Evolutionary conservation across 495 filamentous ascomycete genomes (phyloP), one percentile per base, ranked within the genome.

Genomic region (Cetradonia linearis): DNA sequence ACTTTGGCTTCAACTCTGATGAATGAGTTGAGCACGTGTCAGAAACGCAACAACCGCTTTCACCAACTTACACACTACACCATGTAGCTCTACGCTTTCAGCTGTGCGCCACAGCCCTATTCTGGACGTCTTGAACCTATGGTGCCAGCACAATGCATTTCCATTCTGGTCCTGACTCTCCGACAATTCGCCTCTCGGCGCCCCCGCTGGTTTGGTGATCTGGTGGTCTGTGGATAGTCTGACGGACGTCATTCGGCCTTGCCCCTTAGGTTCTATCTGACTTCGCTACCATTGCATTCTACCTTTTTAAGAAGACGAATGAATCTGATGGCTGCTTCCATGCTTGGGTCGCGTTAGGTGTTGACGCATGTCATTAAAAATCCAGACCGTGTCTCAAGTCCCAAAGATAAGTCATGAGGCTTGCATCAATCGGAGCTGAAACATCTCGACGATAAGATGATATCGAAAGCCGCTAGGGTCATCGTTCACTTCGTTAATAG

Each of bases 401-500:
- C 25, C 20, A 9, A 25, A 25, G 4, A 25, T 25, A 13, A 46
- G 20, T 10, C 20, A 25, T 4, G 20, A 46, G 42, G 42, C 42
- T 46, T 23, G 20, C 25, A 23, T 20, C 20, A 11, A 46, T 20
- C 10, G 28, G 31, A 36, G 30, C 50, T 34, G 50, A 54, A 13
- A 25, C 20, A 7, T 46, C 42, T 46, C 20, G 42, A 46, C 10
- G 42, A 46, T 25, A 46, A 25, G 42, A 46, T 46, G 25, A 25
- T n/a, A 46, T 3, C 8, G 42, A 25, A 25, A 25, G 20, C 9
- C 50, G n/a, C 34, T 36, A 10, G 30, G n/a, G 16, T 54, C 34
- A 13, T n/a, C 8, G 50, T 23, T 40, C 28, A 36, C 14, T 14
- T 27, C 16, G 14, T 66, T 56, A 67, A 33, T 44, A 60, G 31